Percentiles rank a stretch among this genome's conserved stretches.
Conservation (phyloP, 768 basidiomycete genomes). For the Exidia glandulosa region DNA sequence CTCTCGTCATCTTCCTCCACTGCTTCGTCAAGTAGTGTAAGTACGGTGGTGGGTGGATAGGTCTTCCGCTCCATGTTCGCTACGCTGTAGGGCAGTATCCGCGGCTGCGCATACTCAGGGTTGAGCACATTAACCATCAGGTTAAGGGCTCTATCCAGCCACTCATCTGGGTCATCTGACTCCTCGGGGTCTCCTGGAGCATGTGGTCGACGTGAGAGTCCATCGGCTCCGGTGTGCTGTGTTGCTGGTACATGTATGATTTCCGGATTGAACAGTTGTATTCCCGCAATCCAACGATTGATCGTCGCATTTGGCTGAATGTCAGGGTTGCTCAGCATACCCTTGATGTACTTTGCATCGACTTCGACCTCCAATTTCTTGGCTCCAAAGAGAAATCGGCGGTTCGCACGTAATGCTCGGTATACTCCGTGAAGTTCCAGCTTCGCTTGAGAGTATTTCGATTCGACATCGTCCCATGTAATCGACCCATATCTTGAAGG, state of each 20-base stretch:
- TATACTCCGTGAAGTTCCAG: conserved; percentile 7
- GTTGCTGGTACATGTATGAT: conserved; percentile 4
- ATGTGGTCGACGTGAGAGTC: conserved; percentile 8
- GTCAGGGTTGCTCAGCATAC: conserved; percentile 23
- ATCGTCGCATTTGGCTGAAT: conserved; percentile 8
- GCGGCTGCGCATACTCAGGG: no score
- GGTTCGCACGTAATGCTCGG: neutral
- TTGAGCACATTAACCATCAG: no score
- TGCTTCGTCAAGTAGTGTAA: no score
- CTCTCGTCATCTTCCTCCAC: no score
- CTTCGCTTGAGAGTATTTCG: conserved; percentile 8
- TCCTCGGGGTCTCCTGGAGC: conserved; percentile 10
- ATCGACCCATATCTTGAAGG: conserved; percentile 7
- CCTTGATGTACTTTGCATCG: conserved; percentile 28
- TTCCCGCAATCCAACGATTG: conserved; percentile 10
- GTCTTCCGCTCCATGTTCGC: no score
- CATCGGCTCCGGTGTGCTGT: conserved; percentile 5
- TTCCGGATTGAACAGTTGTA: conserved; percentile 2
- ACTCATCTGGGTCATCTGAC: neutral
- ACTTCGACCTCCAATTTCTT: conserved; percentile 26
- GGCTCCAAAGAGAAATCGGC: conserved; percentile 15
- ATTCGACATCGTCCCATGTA: conserved; percentile 5
- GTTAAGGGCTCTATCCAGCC: neutral
- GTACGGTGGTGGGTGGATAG: no score
- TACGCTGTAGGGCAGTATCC: no score